Percentiles rank a stretch among this genome's conserved stretches.
Evolutionary conservation across 148 eudicot species (phyloP).

Genomic region (Rhododendron ovatum): DNA sequence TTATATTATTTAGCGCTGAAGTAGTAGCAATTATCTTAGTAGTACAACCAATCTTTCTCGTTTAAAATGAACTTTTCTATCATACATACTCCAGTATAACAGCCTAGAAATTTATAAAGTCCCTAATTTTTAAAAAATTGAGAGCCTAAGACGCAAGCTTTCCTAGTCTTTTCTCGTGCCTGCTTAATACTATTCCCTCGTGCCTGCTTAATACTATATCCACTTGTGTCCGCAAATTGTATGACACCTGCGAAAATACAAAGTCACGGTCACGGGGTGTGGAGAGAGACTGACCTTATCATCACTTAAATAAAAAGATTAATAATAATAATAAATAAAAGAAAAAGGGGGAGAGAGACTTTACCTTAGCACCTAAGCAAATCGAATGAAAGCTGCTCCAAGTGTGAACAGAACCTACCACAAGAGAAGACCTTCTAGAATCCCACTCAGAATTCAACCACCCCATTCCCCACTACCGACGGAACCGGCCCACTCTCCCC

Average conservation of each 20-base stretch:
- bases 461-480: not conserved
- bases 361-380: not conserved
- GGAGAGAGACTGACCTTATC: not conserved
- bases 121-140: no score
- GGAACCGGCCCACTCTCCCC: not conserved
- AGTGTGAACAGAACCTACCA: not conserved
- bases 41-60: no score
- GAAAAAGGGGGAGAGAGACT: not conserved
- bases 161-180: no score
- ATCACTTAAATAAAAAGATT: no score
- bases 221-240: not conserved
- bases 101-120: no score
- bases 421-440: not conserved
- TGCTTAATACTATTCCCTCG: no score
- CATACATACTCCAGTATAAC: no score
- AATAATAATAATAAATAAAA: no score
- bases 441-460: not conserved
- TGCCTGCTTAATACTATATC: not conserved
- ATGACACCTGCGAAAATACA: not conserved
- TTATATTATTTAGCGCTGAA: no score
- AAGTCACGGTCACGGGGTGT: not conserved
- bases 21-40: no score
- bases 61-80: no score
- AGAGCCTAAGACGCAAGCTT: no score
- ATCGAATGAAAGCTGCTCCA: not conserved